Evolutionary conservation across 176 grass and related monocot species (phyloP).

Genomic region (Carex kokanica): DNA sequence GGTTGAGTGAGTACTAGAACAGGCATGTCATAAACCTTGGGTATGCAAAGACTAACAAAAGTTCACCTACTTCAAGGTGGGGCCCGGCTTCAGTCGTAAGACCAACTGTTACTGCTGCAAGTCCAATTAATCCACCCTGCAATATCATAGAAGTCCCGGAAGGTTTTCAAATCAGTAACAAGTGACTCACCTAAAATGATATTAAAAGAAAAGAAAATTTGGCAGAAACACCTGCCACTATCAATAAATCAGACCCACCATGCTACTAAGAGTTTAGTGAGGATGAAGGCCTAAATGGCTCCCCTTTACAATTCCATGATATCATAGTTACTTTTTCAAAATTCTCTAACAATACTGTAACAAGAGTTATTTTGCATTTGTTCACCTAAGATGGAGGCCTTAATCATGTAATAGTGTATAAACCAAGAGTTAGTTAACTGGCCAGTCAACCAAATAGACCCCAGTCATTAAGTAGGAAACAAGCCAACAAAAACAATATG

Average conservation of each 20-base stretch:
- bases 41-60: neutral
- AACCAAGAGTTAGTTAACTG: neutral
- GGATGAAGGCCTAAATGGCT: neutral
- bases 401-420: neutral
- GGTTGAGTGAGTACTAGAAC: neutral
- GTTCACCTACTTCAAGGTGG: slow-evolving; percentile 70
- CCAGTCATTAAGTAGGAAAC: neutral
- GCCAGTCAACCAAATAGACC: neutral
- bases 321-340: neutral
- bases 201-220: neutral
- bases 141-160: slow-evolving; percentile 21
- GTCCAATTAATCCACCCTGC: slow-evolving; percentile 96
- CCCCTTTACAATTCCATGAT: neutral
- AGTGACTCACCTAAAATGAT: neutral
- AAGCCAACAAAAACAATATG: neutral
- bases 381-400: neutral
- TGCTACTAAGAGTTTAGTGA: neutral
- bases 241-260: neutral
- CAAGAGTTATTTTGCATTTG: neutral
- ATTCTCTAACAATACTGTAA: neutral
- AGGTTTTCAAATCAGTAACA: slow-evolving; percentile 13
- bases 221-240: neutral
- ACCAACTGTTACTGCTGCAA: slow-evolving; percentile 88
- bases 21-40: neutral
- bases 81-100: slow-evolving; percentile 79